Conservation (phyloP, 2,329 filamentous ascomycete genomes). For the Trichoderma afroharzianum region DNA sequence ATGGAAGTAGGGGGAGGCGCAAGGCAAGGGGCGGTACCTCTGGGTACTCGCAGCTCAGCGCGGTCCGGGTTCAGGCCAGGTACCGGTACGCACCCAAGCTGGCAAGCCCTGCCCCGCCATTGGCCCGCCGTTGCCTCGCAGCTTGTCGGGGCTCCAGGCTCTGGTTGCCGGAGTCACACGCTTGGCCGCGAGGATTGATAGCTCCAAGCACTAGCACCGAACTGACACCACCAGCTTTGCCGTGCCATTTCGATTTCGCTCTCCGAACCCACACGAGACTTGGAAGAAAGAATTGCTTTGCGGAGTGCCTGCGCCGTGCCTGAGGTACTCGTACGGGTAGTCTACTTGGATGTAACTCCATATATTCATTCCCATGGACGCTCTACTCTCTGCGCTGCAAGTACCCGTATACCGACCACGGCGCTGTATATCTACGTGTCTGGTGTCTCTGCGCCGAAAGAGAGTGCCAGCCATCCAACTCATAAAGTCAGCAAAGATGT, state of each 20-base stretch:
- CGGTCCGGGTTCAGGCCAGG: background rate
- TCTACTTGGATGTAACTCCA: background rate
- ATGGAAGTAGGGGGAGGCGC: background rate
- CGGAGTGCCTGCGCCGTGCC: background rate
- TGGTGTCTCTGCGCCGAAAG: background rate
- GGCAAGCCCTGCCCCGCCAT: conserved; percentile 7
- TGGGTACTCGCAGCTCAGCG: background rate
- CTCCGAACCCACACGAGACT: background rate
- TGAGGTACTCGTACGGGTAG: too few species aligned
- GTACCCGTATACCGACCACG: too few species aligned
- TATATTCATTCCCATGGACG: background rate
- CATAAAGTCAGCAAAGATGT: background rate
- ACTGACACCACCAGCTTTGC: background rate
- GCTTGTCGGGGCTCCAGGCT: conserved; percentile 11
- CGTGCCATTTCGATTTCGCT: background rate
- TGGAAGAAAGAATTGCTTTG: background rate
- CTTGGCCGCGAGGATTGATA: background rate
- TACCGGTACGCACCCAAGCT: conserved; percentile 5
- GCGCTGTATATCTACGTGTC: background rate
- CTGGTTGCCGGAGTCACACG: conserved; percentile 15
- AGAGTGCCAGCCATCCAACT: background rate
- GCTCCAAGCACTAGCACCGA: background rate
- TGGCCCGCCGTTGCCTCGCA: conserved; percentile 5
- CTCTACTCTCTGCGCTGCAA: background rate
- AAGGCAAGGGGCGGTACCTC: conserved; percentile 5